These are phyloP conservation scores for Ceratobasidium papillatum DNA, from an alignment of 1,284 basidiomycete genomes.

Conservation along the genomic window DNA sequence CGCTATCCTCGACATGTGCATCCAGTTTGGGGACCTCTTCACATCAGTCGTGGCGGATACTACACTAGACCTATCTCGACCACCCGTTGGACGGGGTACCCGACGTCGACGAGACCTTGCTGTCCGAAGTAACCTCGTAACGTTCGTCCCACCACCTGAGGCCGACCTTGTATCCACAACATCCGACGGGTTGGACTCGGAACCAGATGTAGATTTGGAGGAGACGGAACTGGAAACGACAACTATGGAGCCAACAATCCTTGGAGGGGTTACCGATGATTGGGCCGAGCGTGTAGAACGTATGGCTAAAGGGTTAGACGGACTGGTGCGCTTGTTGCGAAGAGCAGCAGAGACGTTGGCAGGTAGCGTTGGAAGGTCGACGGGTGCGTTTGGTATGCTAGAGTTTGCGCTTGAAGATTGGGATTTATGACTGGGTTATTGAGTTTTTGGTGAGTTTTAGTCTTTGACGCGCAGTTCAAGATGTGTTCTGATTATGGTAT, in stretches of 20 bases:
- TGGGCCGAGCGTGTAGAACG: slow-evolving; percentile 63
- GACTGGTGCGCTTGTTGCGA: slow-evolving; percentile 71
- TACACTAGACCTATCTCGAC: slow-evolving; percentile 66
- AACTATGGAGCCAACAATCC: slow-evolving; percentile 59
- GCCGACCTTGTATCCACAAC: slow-evolving; percentile 33
- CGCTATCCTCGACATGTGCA: slow-evolving; percentile 75
- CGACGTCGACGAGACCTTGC: slow-evolving; percentile 61
- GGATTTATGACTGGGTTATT: slow-evolving; percentile 56
- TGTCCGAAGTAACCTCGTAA: slow-evolving; percentile 66
- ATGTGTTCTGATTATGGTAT: not conserved
- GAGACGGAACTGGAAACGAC: slow-evolving; percentile 49
- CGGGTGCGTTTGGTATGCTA: slow-evolving; percentile 72
- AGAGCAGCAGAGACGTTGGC: slow-evolving; percentile 50
- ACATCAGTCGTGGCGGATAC: slow-evolving; percentile 64
- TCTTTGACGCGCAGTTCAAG: not conserved
- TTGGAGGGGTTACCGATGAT: slow-evolving; percentile 49
- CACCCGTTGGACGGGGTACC: slow-evolving; percentile 37
- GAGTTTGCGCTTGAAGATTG: slow-evolving; percentile 84
- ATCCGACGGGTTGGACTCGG: slow-evolving; percentile 46
- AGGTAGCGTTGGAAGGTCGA: slow-evolving; percentile 62
- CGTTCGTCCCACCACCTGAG: slow-evolving; percentile 59
- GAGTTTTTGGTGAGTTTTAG: not conserved
- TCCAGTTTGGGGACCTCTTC: slow-evolving; percentile 73
- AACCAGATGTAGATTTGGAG: slow-evolving; percentile 57
- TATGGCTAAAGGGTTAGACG: slow-evolving; percentile 73